Base-by-base conservation (phyloP, 1,139 yeast genomes). In the Scheffersomyces insectosa region DNA sequence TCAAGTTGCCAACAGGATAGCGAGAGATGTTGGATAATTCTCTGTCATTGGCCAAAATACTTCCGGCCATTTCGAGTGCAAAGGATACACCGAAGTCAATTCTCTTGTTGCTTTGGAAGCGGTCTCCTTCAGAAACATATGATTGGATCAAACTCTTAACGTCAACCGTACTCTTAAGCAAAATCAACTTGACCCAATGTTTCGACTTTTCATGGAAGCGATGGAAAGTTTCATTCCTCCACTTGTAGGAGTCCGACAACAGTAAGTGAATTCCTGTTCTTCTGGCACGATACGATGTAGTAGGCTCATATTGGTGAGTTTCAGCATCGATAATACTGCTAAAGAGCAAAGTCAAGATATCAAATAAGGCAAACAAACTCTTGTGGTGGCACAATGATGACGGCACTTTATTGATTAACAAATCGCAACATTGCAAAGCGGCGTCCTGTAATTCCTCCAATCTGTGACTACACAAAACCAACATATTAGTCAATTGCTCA, bases 271-370 rank as follows among this genome's bases (percentile, higher is more conserved):
- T 80, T 4, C 82, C 81, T 13, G 81, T 79, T 39, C 62, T 66
- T 36, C 77, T 70, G n/a, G 96, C 79, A 30, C 68, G 62, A 58
- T 86, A 91, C 28, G 76, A 77, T 35, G 87, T 81, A 12, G 83
- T 78, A 4, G 99, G 98, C 47, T 86, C 88, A 60, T 89, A 93
- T 63, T 84, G 89, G 57, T 86, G 85, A 28, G 83, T 79, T 52
- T 88, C 96, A n/a, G 93, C 90, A 63, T 91, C 97, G 36, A 85
- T 72, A 38, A 89, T 79, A 66, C 96, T 84, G 50, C 86, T 85
- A 65, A 88, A 88, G 39, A 91, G 68, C 40, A 90, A 69, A 1
- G 88, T 81, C 57, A 95, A 72, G 42, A 93, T 72, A 59, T 95
- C 99, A 50, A 95, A 74, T 44, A 91, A 66, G 0, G 96, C 80